Conservation (phyloP, 306 rosid genomes). For the Cyclanthera cordifolia region DNA sequence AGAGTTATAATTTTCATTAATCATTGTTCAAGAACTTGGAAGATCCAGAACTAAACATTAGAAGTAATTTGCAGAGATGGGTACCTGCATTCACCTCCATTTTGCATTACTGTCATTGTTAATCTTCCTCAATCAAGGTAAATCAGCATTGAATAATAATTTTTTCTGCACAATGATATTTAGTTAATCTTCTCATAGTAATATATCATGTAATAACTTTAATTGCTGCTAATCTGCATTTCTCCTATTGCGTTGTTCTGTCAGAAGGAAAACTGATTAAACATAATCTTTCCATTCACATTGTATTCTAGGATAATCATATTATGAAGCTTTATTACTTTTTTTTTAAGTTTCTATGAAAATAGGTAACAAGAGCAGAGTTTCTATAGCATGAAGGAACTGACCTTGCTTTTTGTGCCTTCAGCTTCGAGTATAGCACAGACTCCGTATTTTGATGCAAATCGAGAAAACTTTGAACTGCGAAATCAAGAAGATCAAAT, state of each 20-base stretch:
- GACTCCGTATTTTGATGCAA: constrained; percentile 24
- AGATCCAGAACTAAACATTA: constrained; percentile 16
- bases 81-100: constrained; percentile 23
- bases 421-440: constrained; percentile 49
- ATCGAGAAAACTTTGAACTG: constrained; percentile 13
- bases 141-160: not conserved
- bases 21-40: constrained; percentile 29
- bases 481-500: constrained; percentile 34
- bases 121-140: constrained; percentile 52
- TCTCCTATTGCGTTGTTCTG: not conserved
- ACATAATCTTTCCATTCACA: not conserved
- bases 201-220: not conserved
- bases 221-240: not conserved
- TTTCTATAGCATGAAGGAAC: not conserved
- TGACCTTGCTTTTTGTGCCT: constrained; percentile 21
- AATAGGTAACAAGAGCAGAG: not conserved
- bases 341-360: not conserved
- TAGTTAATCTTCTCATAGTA: not conserved
- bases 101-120: constrained; percentile 34
- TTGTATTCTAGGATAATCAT: not conserved
- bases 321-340: not conserved
- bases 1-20: constrained; percentile 28
- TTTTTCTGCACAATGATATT: not conserved
- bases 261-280: not conserved
- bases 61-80: constrained; percentile 42